Evolutionary conservation across 257 asterid species (phyloP).

Genomic region (Solanum gracilifrons): DNA sequence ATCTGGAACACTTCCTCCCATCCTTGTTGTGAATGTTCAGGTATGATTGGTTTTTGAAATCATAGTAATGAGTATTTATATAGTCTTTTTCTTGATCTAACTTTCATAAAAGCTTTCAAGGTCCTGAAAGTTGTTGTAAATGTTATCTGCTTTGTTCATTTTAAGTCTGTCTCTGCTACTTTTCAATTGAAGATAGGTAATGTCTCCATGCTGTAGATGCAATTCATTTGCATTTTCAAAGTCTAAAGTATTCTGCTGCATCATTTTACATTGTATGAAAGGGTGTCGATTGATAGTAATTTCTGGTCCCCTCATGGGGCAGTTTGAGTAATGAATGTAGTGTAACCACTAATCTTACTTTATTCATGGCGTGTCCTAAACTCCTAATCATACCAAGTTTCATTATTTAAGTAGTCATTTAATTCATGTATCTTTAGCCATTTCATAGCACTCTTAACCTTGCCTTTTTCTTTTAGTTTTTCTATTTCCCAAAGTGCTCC

Average conservation of each 20-base stretch:
- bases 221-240: not conserved
- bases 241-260: not conserved
- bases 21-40: conserved; percentile 95
- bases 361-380: not conserved
- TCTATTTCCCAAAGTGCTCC: not conserved
- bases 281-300: not conserved
- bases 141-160: not conserved
- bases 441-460: not conserved
- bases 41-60: conserved; percentile 14
- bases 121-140: not conserved
- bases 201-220: not conserved
- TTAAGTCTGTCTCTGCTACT: not conserved
- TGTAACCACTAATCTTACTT: not conserved
- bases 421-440: not conserved
- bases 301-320: not conserved
- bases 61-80: not conserved
- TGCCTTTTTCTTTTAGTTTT: not conserved
- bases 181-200: not conserved
- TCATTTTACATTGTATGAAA: not conserved
- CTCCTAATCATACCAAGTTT: not conserved
- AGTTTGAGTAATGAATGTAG: not conserved
- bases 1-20: conserved; percentile 68
- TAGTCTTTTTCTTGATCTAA: not conserved
- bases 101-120: not conserved
- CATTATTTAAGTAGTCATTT: not conserved